Evolutionary conservation across 305 asterid species (phyloP).

Genomic region (Fraxinus velutina): DNA sequence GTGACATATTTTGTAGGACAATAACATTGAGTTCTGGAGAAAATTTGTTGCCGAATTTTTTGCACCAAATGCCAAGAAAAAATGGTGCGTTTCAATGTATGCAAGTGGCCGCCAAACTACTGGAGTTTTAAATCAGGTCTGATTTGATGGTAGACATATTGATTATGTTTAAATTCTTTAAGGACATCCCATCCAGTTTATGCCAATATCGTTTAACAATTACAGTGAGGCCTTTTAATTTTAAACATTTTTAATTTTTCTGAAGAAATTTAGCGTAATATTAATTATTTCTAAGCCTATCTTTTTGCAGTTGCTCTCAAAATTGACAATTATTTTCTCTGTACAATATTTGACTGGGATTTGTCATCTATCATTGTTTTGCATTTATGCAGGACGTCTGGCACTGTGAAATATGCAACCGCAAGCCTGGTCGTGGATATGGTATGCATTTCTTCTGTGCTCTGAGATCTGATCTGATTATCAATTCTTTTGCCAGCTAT

Average conservation of each 20-base stretch:
- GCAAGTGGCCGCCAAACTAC: slow-evolving; percentile 74
- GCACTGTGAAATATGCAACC: slow-evolving; percentile 81
- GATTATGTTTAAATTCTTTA: slow-evolving; percentile 17
- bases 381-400: slow-evolving; percentile 62
- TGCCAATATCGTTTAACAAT: slow-evolving; percentile 17
- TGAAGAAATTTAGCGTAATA: background rate
- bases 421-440: slow-evolving; percentile 83
- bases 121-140: slow-evolving; percentile 75
- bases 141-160: slow-evolving; percentile 22
- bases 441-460: slow-evolving; percentile 41
- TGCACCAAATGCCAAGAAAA: slow-evolving; percentile 74
- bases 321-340: background rate
- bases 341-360: background rate
- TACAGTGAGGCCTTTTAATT: slow-evolving; percentile 1
- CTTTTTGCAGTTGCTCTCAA: background rate
- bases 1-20: slow-evolving; percentile 52
- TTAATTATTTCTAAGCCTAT: background rate
- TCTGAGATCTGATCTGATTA: slow-evolving; percentile 9
- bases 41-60: slow-evolving; percentile 67
- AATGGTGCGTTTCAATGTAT: slow-evolving; percentile 80
- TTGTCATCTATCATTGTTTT: background rate
- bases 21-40: slow-evolving; percentile 73
- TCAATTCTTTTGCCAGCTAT: background rate
- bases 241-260: slow-evolving; percentile 5
- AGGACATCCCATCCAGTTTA: slow-evolving; percentile 10